These are phyloP conservation scores for Knufia fluminis DNA, from an alignment of 2,329 filamentous ascomycete genomes.

Conservation along the genomic window DNA sequence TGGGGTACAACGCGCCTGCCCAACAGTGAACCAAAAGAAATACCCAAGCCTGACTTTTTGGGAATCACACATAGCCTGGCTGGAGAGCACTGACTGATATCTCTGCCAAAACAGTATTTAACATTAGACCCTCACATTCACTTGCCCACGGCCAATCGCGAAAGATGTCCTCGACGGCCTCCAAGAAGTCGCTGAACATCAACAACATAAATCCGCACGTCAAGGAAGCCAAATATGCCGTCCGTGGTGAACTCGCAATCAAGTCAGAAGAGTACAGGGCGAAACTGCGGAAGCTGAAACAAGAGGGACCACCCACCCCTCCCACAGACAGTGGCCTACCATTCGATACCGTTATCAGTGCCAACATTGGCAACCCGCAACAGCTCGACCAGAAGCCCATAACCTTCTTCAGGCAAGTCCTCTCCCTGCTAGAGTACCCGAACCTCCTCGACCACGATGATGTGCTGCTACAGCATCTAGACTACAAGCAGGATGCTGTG, in stretches of 20 bases:
- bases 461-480: slow-evolving; percentile 63
- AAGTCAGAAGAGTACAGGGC: slow-evolving; percentile 86
- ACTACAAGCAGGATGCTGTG: slow-evolving; percentile 84
- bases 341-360: slow-evolving; percentile 84
- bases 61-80: slow-evolving; percentile 5
- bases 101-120: not conserved
- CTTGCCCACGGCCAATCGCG: slow-evolving; percentile 26
- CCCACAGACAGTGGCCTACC: slow-evolving; percentile 53
- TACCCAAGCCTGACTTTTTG: slow-evolving; percentile 5
- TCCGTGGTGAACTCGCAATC: slow-evolving; percentile 88
- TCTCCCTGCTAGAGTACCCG: slow-evolving; percentile 88
- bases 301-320: slow-evolving; percentile 24
- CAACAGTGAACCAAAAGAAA: slow-evolving; percentile 7
- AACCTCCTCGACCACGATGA: slow-evolving; percentile 71
- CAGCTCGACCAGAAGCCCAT: slow-evolving; percentile 98
- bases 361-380: slow-evolving; percentile 98
- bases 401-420: slow-evolving; percentile 96
- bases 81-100: slow-evolving; percentile 9
- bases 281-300: slow-evolving; percentile 45
- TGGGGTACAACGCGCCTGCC: not conserved
- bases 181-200: slow-evolving; percentile 52
- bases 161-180: slow-evolving; percentile 38
- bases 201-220: slow-evolving; percentile 91
- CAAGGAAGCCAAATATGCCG: slow-evolving; percentile 83
- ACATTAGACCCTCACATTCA: slow-evolving; percentile 20